These are phyloP conservation scores for Aspergillus heteromorphus DNA, from an alignment of 495 filamentous ascomycete genomes.

Conservation along the genomic window DNA sequence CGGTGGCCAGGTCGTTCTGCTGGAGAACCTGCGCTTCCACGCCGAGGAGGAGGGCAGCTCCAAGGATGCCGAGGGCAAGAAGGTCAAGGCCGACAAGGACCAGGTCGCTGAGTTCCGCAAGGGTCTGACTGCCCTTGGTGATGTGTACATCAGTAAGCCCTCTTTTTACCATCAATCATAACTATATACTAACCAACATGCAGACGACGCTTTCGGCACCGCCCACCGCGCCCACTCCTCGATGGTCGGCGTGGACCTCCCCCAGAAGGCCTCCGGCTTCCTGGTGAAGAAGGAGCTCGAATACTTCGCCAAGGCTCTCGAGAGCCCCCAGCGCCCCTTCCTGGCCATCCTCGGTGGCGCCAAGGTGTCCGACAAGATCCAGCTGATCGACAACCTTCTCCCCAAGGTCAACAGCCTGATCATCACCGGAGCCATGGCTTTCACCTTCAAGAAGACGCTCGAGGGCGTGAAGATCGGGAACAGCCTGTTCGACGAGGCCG, in stretches of 20 bases:
- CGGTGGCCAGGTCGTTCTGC: constrained; percentile 78
- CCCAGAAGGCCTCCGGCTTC: constrained; percentile 94
- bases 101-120: constrained; percentile 91
- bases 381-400: constrained; percentile 97
- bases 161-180: not conserved
- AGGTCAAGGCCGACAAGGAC: constrained; percentile 93
- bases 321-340: constrained; percentile 90
- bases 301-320: constrained; percentile 97
- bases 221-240: constrained; percentile 97
- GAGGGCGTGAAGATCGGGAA: constrained; percentile 85
- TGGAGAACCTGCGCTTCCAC: constrained; percentile 98
- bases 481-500: constrained; percentile 90
- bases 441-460: constrained; percentile 99
- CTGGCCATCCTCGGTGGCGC: constrained; percentile 96
- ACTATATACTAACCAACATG: constrained; percentile 1
- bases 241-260: constrained; percentile 95
- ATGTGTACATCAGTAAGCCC: constrained; percentile 89
- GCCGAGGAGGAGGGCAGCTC: constrained; percentile 93
- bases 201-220: constrained; percentile 98
- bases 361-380: constrained; percentile 99
- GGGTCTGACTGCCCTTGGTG: constrained; percentile 88
- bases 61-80: constrained; percentile 90
- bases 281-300: constrained; percentile 99
- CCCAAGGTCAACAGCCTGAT: constrained; percentile 95
- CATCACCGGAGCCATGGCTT: constrained; percentile 97